Percentiles rank a stretch among this genome's conserved stretches.
Evolutionary conservation across 2,329 filamentous ascomycete species (phyloP).

Genomic region (Colletotrichum aenigma): DNA sequence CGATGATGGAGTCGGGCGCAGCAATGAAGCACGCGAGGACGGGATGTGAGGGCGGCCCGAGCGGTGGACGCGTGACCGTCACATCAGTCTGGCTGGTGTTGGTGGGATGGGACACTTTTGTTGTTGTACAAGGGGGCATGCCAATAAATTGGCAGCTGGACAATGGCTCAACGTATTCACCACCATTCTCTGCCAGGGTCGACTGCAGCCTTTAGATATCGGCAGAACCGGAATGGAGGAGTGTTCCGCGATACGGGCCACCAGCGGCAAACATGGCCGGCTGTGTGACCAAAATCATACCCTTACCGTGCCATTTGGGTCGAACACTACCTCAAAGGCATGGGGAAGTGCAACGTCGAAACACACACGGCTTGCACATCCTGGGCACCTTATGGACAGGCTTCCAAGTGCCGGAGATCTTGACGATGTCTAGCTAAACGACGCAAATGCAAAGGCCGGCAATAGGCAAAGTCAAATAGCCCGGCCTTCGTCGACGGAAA

Average conservation of each 20-base stretch:
- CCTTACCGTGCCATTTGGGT: neutral
- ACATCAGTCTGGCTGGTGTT: neutral
- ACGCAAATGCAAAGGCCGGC: neutral
- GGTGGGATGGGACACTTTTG: neutral
- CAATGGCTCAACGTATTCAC: neutral
- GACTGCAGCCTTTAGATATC: neutral
- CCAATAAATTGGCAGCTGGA: neutral
- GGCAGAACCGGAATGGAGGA: neutral
- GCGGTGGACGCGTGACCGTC: neutral
- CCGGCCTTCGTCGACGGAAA: neutral
- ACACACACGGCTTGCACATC: neutral
- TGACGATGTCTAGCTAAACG: neutral
- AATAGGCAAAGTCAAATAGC: neutral
- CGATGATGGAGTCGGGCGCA: neutral
- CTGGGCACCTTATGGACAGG: neutral
- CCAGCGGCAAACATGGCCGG: neutral
- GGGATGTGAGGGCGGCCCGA: slow-evolving; percentile 15
- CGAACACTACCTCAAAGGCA: neutral
- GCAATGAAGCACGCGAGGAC: neutral
- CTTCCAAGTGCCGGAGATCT: neutral
- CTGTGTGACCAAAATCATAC: neutral
- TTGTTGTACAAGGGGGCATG: neutral
- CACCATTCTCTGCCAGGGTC: neutral
- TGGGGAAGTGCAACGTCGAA: neutral
- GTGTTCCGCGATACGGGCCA: neutral